Percentiles rank a stretch among this genome's conserved stretches.
phyloP scores from a whole-genome alignment of 2,329 filamentous ascomycete species.

The Hypoxylon sp. region DNA sequence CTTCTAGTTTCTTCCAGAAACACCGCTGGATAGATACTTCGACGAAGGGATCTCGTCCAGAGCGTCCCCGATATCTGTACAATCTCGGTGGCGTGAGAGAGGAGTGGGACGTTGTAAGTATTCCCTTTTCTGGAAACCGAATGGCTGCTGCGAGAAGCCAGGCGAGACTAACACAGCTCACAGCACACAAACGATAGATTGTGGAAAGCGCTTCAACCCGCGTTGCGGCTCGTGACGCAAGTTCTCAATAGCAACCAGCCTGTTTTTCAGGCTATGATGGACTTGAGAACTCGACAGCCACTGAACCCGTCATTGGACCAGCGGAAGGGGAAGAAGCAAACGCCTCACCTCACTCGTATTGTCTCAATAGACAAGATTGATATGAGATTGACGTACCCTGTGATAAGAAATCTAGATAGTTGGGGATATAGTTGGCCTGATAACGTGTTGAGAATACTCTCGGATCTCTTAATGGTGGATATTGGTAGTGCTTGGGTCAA shows the following conservation, averaged over 20 bases:
- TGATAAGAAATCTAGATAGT: constrained; percentile 19
- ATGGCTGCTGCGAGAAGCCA: background rate
- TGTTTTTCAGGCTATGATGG: constrained; percentile 34
- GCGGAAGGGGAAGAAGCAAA: background rate
- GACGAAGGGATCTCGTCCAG: constrained; percentile 30
- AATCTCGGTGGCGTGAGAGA: constrained; percentile 44
- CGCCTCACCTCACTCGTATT: constrained; percentile 30
- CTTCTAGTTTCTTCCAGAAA: constrained; percentile 43
- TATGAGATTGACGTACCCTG: constrained; percentile 15
- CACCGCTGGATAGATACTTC: constrained; percentile 29
- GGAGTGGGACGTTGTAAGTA: constrained; percentile 50
- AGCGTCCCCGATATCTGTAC: constrained; percentile 45
- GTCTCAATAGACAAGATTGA: constrained; percentile 33
- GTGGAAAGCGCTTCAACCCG: constrained; percentile 51
- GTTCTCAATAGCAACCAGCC: constrained; percentile 39
- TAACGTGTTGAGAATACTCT: constrained; percentile 24
- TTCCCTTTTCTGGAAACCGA: background rate
- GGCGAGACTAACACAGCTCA: background rate
- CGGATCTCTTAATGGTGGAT: constrained; percentile 24
- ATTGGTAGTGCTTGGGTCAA: constrained; percentile 28
- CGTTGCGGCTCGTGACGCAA: constrained; percentile 45
- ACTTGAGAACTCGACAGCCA: constrained; percentile 47
- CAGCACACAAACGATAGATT: constrained; percentile 47
- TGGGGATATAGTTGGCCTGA: constrained; percentile 43
- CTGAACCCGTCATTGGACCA: constrained; percentile 21